Conservation (phyloP, 2,329 filamentous ascomycete genomes). For the Neoscytalidium dimidiatum region DNA sequence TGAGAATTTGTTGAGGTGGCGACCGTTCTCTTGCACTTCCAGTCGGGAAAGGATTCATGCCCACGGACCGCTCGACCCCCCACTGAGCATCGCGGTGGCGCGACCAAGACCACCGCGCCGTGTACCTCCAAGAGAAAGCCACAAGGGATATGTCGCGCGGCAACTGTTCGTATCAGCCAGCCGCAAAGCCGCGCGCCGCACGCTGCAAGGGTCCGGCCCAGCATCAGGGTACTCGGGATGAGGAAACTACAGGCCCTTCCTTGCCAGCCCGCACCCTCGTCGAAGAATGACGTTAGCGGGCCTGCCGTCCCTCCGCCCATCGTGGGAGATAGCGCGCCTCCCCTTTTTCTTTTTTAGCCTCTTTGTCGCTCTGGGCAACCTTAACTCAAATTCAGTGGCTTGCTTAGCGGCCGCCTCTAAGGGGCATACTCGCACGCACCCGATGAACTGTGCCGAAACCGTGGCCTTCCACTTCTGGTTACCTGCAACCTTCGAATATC, state of each 20-base stretch:
- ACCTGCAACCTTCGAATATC: neutral
- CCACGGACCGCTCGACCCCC: neutral
- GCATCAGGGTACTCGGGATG: slow-evolving; percentile 8
- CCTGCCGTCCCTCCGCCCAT: slow-evolving; percentile 7
- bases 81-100: neutral
- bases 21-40: neutral
- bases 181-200: neutral
- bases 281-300: slow-evolving; percentile 8
- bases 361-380: neutral
- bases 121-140: neutral
- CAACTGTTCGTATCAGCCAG: neutral
- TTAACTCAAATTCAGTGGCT: neutral
- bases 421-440: neutral
- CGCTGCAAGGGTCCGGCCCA: slow-evolving; percentile 13
- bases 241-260: neutral
- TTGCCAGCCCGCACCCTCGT: neutral
- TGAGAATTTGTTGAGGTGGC: neutral
- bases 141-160: neutral
- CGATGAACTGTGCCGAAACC: neutral
- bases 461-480: neutral
- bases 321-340: neutral
- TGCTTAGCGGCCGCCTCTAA: slow-evolving; percentile 5
- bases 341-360: neutral
- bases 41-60: neutral
- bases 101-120: neutral